Evolutionary conservation across 2,329 filamentous ascomycete genomes (phyloP).

Genomic region (Cladosporium sp.): DNA sequence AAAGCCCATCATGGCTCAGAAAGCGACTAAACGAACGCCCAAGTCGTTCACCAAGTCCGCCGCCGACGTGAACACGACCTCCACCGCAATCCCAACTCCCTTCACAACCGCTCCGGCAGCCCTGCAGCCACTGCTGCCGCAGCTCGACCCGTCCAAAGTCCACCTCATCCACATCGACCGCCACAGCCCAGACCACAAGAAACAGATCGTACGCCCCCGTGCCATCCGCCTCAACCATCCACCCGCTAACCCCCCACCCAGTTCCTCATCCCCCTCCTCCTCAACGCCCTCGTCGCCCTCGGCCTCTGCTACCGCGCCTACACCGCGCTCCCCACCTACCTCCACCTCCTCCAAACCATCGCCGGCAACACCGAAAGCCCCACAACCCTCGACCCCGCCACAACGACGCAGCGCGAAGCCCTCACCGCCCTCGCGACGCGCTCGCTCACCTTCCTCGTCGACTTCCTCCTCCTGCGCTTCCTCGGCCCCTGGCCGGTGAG

Average conservation of each 20-base stretch:
- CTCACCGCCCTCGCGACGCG: conserved; percentile 53
- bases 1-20: neutral
- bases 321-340: conserved; percentile 67
- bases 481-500: conserved; percentile 42
- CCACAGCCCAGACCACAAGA: conserved; percentile 64
- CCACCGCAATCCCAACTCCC: conserved; percentile 38
- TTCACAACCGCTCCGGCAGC: conserved; percentile 61
- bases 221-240: neutral
- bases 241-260: neutral
- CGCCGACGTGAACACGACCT: conserved; percentile 4
- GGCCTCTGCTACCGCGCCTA: conserved; percentile 64
- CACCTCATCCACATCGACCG: conserved; percentile 82
- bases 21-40: neutral
- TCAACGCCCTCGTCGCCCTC: conserved; percentile 63
- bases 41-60: conserved; percentile 8
- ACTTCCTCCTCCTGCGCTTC: conserved; percentile 53
- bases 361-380: conserved; percentile 57
- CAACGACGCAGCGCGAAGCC: conserved; percentile 53
- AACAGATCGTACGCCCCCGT: conserved; percentile 49
- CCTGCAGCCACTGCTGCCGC: conserved; percentile 60
- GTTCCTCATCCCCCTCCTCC: conserved; percentile 68
- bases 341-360: conserved; percentile 56
- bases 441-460: conserved; percentile 61
- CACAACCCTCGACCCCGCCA: conserved; percentile 56
- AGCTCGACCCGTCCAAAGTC: conserved; percentile 61